phyloP scores from a whole-genome alignment of 495 filamentous ascomycete species.

The Xylaria intraflava region DNA sequence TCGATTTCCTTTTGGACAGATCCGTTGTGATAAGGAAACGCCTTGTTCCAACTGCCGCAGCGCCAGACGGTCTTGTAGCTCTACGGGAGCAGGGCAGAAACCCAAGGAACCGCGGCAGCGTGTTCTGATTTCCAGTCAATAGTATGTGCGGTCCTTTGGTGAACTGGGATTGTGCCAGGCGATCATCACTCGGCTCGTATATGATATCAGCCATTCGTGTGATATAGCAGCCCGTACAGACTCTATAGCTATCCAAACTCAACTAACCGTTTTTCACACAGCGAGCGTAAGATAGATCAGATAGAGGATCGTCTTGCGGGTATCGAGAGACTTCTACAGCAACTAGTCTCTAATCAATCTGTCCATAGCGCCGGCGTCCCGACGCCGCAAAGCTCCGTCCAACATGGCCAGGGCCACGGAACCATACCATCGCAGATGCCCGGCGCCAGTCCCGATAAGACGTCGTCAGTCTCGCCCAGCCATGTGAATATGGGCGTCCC shows the following conservation, averaged over 20 bases:
- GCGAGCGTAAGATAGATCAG: constrained; percentile 62
- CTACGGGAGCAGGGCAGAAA: constrained; percentile 54
- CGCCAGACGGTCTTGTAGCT: constrained; percentile 49
- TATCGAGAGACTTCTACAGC: constrained; percentile 50
- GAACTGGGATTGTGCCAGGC: neutral
- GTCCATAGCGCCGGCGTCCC: neutral
- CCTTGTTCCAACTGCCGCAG: constrained; percentile 62
- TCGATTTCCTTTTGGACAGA: constrained; percentile 42
- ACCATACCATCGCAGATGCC: neutral
- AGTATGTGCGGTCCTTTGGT: constrained; percentile 39
- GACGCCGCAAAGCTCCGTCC: neutral
- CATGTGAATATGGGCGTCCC: constrained; percentile 2
- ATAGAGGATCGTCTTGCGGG: constrained; percentile 56
- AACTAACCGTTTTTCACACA: constrained; percentile 19
- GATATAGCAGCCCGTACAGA: neutral
- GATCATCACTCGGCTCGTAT: neutral
- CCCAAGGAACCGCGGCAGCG: constrained; percentile 53
- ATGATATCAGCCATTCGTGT: neutral
- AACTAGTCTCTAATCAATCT: constrained; percentile 26
- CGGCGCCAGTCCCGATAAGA: constrained; percentile 8
- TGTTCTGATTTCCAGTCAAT: constrained; percentile 62
- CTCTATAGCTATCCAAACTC: neutral
- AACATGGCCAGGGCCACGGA: neutral
- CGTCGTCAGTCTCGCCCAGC: constrained; percentile 10
- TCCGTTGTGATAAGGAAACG: constrained; percentile 61